Conservation (phyloP, 805 yeast genomes). For the Barnettozyma californica region DNA sequence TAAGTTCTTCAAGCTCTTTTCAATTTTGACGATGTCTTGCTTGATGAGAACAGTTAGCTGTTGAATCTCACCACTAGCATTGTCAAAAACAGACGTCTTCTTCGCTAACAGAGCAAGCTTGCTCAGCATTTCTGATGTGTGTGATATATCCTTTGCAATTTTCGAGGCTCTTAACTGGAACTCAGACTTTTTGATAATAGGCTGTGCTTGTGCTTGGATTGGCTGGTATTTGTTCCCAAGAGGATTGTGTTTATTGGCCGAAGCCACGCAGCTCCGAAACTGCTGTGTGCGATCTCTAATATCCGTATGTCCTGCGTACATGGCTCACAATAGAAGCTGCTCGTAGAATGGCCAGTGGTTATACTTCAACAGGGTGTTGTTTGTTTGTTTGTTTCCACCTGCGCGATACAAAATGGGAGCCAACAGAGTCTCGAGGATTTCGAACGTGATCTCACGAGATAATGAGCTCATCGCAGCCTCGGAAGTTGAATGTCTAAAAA, state of each 20-base stretch:
- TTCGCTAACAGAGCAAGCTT: constrained; percentile 81
- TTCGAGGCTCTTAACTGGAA: constrained; percentile 67
- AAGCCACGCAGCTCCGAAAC: constrained; percentile 84
- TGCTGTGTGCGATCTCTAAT: constrained; percentile 84
- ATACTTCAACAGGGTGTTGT: background rate
- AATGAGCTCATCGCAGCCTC: background rate
- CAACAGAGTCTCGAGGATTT: too few species aligned
- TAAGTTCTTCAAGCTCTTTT: constrained; percentile 57
- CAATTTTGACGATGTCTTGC: constrained; percentile 82
- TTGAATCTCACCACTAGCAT: constrained; percentile 88
- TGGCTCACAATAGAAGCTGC: background rate
- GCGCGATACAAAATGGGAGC: too few species aligned
- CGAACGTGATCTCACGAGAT: background rate
- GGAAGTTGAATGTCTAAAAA: background rate
- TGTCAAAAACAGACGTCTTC: constrained; percentile 87
- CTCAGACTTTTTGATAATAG: constrained; percentile 31
- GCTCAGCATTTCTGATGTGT: constrained; percentile 73
- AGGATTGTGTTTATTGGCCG: constrained; percentile 42
- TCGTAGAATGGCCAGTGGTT: background rate
- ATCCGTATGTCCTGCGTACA: constrained; percentile 21
- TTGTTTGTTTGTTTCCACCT: too few species aligned
- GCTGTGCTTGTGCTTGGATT: constrained; percentile 18
- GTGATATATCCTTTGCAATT: constrained; percentile 85
- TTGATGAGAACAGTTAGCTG: constrained; percentile 76
- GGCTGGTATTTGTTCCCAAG: constrained; percentile 14